A percentile compares a stretch with the other conserved stretches of the same genome.
These are phyloP conservation scores for Clarireedia homoeocarpa DNA, from an alignment of 2,329 filamentous ascomycete species.

Conservation along the genomic window DNA sequence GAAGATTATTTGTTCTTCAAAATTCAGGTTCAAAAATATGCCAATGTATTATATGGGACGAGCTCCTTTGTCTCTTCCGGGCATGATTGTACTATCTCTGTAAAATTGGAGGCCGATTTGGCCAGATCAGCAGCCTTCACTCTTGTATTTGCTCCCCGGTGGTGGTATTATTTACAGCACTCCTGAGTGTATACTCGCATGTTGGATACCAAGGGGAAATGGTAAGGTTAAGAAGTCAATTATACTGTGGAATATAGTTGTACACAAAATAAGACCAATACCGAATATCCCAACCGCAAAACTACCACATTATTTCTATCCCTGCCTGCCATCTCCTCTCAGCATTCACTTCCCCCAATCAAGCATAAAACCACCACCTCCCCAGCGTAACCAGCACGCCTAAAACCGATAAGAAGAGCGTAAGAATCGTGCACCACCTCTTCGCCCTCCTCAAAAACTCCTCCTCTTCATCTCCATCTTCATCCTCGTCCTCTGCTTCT, in stretches of 20 bases:
- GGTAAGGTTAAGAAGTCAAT: background rate
- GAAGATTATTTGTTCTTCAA: slow-evolving; percentile 3
- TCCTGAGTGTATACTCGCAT: background rate
- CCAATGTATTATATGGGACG: slow-evolving; percentile 23
- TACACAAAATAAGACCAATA: background rate
- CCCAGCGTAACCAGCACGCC: too few species aligned
- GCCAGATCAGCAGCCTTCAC: background rate
- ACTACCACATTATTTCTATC: too few species aligned
- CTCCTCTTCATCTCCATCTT: too few species aligned
- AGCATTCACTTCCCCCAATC: too few species aligned
- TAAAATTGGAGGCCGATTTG: background rate
- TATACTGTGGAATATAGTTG: background rate
- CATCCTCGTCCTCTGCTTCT: too few species aligned
- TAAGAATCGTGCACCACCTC: too few species aligned
- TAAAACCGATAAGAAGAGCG: too few species aligned
- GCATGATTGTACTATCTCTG: slow-evolving; percentile 13
- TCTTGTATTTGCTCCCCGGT: background rate
- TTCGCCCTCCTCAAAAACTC: too few species aligned
- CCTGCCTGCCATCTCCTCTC: too few species aligned
- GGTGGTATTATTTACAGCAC: background rate
- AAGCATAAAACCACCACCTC: too few species aligned
- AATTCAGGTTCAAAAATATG: background rate
- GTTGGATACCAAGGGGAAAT: background rate
- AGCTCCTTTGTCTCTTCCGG: slow-evolving; percentile 13
- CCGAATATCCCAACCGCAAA: too few species aligned